phyloP scores from a whole-genome alignment of 805 yeast genomes.

The Metschnikowia colocasiae region DNA sequence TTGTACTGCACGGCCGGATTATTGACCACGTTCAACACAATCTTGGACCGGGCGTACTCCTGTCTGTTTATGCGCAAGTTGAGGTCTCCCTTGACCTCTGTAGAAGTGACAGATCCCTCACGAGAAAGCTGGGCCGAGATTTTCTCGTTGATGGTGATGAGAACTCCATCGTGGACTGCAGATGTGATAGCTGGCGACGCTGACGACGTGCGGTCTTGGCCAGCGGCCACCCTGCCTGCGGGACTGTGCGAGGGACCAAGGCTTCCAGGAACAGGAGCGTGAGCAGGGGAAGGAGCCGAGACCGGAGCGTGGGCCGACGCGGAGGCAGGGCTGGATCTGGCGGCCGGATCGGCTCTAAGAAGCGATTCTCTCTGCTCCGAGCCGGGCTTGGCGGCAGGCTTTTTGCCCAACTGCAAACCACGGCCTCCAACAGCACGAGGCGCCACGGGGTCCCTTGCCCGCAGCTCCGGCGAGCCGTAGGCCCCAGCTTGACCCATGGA shows the following conservation, averaged over 20 bases:
- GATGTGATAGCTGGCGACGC: conserved; percentile 7
- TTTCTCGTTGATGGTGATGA: conserved; percentile 73
- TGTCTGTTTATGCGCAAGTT: conserved; percentile 82
- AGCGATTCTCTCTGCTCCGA: conserved; percentile 21
- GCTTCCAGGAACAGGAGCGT: neutral
- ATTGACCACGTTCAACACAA: conserved; percentile 49
- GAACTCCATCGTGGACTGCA: conserved; percentile 66
- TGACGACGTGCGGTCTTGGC: neutral
- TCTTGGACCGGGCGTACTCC: conserved; percentile 62
- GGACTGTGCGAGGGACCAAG: neutral
- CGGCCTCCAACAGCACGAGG: conserved; percentile 42
- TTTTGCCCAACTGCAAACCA: conserved; percentile 77
- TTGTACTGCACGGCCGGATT: conserved; percentile 66
- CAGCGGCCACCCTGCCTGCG: neutral
- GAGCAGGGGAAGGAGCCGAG: neutral
- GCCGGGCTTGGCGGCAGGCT: conserved; percentile 33
- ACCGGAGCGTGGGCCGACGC: neutral
- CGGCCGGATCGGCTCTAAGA: conserved; percentile 17
- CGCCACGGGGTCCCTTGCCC: conserved; percentile 19
- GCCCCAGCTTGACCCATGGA: conserved; percentile 8
- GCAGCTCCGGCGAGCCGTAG: conserved; percentile 24
- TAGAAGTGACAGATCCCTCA: conserved; percentile 67
- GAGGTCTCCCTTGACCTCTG: conserved; percentile 87
- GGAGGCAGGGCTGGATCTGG: neutral
- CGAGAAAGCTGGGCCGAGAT: conserved; percentile 74